Base-by-base conservation (phyloP, 1,284 basidiomycete genomes). In the Ustilago nuda region DNA sequence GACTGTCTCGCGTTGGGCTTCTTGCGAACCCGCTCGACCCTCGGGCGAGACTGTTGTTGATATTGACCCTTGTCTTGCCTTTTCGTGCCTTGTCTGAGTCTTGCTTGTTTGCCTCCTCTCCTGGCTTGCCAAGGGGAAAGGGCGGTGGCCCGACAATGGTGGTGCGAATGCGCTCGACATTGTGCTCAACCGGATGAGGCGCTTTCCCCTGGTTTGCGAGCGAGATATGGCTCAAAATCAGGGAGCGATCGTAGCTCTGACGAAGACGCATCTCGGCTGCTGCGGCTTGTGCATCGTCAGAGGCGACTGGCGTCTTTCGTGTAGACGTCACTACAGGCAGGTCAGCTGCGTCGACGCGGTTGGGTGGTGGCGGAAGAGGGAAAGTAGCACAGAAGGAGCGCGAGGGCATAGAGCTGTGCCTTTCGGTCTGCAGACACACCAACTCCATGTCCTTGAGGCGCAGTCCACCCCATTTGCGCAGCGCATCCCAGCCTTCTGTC, bases 381-480 rank as follows among this genome's bases (percentile, higher is more conserved):
- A 84, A 85, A 13, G 80, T 61, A 32, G 71, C 65, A 52, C 80
- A 78, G 56, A 84, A 85, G n/a, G 83, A 82, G 36, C 81, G 76
- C 11, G 84, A 85, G 7, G 82, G 78, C 57, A 74, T 66, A 32
- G 84, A 82, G 64, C 81, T 79, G 72, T 85, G 84, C 32, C 78
- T 51, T 55, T 85, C 84, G 19, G 81, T 83, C 66, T 85, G 84
- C 45, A 82, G 57, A 60, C 82, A 85, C 39, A 84, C 76, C 12
- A 84, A 74, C 60, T 85, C 83, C 80, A 85, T 81, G 61, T 85
- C 83, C 52, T 82, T 75, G 70, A 85, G 72, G 1, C 84, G 72
- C 52, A 85, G 50, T 9, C 84, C 83, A 15, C 83, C 82, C 60
- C 76, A 65, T 56, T 75, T 71, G 12, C 73, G 61, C 8, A 81